A percentile compares a stretch with the other conserved stretches of the same genome.
phyloP scores from a whole-genome alignment of 1,284 basidiomycete genomes.

The Pseudozyma sp. region DNA sequence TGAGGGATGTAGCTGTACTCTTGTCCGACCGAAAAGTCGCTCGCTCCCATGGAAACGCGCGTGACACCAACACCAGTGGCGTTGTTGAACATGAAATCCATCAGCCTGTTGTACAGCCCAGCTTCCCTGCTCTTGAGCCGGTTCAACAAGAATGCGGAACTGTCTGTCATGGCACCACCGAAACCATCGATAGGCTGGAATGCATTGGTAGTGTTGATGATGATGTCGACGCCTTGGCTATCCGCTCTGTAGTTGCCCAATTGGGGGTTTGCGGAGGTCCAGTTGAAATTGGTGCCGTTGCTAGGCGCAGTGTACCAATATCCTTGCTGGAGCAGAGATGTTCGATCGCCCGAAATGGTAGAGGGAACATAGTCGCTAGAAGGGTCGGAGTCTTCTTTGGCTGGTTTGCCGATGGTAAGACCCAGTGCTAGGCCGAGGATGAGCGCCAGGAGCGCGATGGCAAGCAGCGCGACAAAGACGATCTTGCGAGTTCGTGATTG shows the following conservation, averaged over 20 bases:
- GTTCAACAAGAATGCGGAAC: slow-evolving; percentile 40
- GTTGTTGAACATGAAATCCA: slow-evolving; percentile 54
- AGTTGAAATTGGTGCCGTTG: slow-evolving; percentile 44
- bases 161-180: slow-evolving; percentile 55
- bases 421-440: slow-evolving; percentile 41
- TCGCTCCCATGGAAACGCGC: slow-evolving; percentile 47
- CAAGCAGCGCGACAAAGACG: slow-evolving; percentile 15
- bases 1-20: slow-evolving; percentile 37
- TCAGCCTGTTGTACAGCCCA: slow-evolving; percentile 36
- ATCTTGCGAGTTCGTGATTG: slow-evolving; percentile 19
- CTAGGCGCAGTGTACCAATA: slow-evolving; percentile 32
- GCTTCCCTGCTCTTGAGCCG: slow-evolving; percentile 37
- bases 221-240: slow-evolving; percentile 46
- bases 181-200: slow-evolving; percentile 51
- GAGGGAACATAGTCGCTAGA: slow-evolving; percentile 30
- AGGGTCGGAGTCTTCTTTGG: slow-evolving; percentile 20
- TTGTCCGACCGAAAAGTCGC: slow-evolving; percentile 43
- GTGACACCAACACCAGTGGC: slow-evolving; percentile 49
- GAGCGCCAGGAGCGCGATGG: not conserved
- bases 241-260: slow-evolving; percentile 29
- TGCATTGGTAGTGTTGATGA: slow-evolving; percentile 38
- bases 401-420: slow-evolving; percentile 19
- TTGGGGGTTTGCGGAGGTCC: slow-evolving; percentile 26
- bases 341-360: slow-evolving; percentile 21
- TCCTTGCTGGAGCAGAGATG: slow-evolving; percentile 26